Evolutionary conservation across 2,329 filamentous ascomycete species (phyloP).

Genomic region (Neoscytalidium dimidiatum): DNA sequence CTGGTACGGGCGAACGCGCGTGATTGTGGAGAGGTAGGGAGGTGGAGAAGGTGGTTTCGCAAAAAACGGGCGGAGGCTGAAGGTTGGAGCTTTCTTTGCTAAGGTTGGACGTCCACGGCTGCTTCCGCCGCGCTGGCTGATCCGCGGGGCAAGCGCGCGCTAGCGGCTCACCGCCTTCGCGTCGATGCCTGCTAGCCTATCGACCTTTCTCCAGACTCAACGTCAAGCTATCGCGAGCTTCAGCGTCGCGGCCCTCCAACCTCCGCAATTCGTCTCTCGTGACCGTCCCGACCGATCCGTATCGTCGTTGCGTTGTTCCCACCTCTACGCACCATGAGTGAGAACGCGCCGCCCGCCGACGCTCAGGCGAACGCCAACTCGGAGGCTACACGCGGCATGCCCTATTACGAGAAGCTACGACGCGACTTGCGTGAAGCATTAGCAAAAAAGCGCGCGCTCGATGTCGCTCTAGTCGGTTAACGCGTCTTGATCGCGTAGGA

Average conservation of each 20-base stretch:
- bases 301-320: too few relatives aligned
- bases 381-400: constrained; percentile 54
- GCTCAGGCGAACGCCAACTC: constrained; percentile 35
- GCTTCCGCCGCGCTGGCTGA: constrained; percentile 17
- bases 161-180: constrained; percentile 3
- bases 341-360: constrained; percentile 46
- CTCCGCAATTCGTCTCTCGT: not conserved
- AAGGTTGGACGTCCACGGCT: constrained; percentile 18
- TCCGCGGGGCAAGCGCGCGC: constrained; percentile 20
- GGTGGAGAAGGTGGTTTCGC: not conserved
- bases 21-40: not conserved
- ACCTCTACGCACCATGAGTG: constrained; percentile 43
- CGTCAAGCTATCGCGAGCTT: constrained; percentile 7
- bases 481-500: not conserved
- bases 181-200: not conserved
- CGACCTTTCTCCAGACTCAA: not conserved
- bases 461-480: constrained; percentile 58
- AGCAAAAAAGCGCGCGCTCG: constrained; percentile 64
- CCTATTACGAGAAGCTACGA: constrained; percentile 74
- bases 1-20: not conserved
- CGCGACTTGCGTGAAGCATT: constrained; percentile 68
- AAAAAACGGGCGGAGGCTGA: not conserved
- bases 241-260: not conserved
- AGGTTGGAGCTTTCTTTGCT: not conserved
- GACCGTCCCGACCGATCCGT: not conserved